Base-by-base conservation (phyloP, 176 grass and related monocot species). In the Rhynchospora breviuscula region DNA sequence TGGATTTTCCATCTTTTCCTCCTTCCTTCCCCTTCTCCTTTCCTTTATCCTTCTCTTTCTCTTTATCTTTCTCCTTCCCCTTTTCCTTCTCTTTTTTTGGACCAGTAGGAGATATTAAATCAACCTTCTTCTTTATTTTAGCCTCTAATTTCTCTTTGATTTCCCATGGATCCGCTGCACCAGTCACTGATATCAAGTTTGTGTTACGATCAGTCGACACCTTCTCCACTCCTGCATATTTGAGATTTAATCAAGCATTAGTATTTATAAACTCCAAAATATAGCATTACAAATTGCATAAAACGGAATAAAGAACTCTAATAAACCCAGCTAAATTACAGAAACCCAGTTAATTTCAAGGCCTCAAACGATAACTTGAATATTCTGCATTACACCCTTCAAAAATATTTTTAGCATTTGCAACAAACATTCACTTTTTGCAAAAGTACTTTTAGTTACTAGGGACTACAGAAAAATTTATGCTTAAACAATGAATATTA, bases 51-150 rank as follows among this genome's bases (percentile, higher is more conserved):
- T 89, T 64, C 0, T n/a, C 86, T 11, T 89, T 88, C 0, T 77
- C 74, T 54, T 85, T 88, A 47, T 90, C 91, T 29, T 67, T 56
- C 0, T 67, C 78, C 23, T 71, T 69, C 7, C 54, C 62, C 44
- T 94, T 91, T 26, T 83, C 43, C 25, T 71, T 63, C 11, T 90
- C 82, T 56, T 88, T 85, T 64, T 87, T 87, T 0, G 89, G 80
- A 0, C 84, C 90, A 21, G 54, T 6, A 18, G 60, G 31, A 29
- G 81, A 71, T 19, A 88, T n/a, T 40, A 88, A 45, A 1, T 88
- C 86, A 3, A 88, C 81, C 51, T 25, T 14, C 72, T 29, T 85
- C 18, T 52, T 7, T 3, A 63, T 46, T 83, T 86, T 90, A 2
- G 8, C 11, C 51, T 57, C 21, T 53, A 92, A 53, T 23, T 40